These are phyloP conservation scores for Candida buenavistaensis DNA, from an alignment of 1,139 yeast genomes.

Conservation along the genomic window DNA sequence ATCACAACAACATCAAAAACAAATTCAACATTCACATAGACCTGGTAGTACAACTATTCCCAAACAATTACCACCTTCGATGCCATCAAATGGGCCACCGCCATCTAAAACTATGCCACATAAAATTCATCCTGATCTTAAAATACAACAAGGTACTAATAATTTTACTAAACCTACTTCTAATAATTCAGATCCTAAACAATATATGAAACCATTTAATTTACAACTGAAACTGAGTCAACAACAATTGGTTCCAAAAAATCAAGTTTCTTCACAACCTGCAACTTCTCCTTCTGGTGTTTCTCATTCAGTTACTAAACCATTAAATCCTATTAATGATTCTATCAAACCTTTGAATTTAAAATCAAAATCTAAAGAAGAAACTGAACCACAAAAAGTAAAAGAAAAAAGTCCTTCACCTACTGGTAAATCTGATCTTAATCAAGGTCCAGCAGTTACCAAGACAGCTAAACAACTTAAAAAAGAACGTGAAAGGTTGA, in stretches of 20 bases:
- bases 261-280: slow-evolving; percentile 4
- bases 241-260: slow-evolving; percentile 5
- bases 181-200: slow-evolving; percentile 3
- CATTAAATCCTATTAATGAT: slow-evolving; percentile 11
- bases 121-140: slow-evolving; percentile 35
- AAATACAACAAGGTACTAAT: slow-evolving; percentile 23
- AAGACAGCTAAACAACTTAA: slow-evolving; percentile 47
- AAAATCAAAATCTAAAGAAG: slow-evolving; percentile 10
- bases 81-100: slow-evolving; percentile 23
- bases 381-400: no score
- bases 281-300: slow-evolving; percentile 11
- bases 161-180: no score
- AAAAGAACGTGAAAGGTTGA: slow-evolving; percentile 71
- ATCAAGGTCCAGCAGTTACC: slow-evolving; percentile 26
- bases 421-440: slow-evolving; percentile 13
- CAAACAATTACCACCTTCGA: slow-evolving; percentile 32
- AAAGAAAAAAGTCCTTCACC: slow-evolving; percentile 6
- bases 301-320: slow-evolving; percentile 15
- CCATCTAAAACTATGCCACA: slow-evolving; percentile 6
- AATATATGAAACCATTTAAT: slow-evolving; percentile 11
- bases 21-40: slow-evolving; percentile 20
- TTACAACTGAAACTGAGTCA: slow-evolving; percentile 18
- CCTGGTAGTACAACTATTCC: slow-evolving; percentile 27
- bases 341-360: slow-evolving; percentile 17
- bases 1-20: slow-evolving; percentile 12